A percentile compares a stretch with the other conserved stretches of the same genome.
Conservation (phyloP, 2,329 filamentous ascomycete genomes). For the Corynespora cassiicola region DNA sequence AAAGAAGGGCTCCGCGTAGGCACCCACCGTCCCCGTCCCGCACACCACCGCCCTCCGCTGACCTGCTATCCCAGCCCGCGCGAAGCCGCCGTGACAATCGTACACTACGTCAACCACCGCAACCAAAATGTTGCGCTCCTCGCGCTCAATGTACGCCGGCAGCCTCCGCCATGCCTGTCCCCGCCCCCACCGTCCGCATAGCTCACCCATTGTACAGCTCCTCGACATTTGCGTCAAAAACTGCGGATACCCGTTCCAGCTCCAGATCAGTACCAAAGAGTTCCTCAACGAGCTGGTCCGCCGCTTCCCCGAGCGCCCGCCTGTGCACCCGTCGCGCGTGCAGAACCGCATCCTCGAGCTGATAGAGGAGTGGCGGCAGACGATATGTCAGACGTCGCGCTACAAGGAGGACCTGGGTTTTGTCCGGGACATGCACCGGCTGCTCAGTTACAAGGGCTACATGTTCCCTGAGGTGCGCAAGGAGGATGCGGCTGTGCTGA, state of each 20-base stretch:
- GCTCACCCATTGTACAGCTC: conserved; percentile 59
- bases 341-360: conserved; percentile 93
- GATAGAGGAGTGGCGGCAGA: conserved; percentile 97
- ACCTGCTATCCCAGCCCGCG: conserved; percentile 65
- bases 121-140: conserved; percentile 94
- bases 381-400: conserved; percentile 96
- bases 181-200: conserved; percentile 7
- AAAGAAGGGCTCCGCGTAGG: conserved; percentile 89
- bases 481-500: conserved; percentile 95
- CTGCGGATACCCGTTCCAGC: conserved; percentile 97
- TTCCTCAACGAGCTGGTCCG: conserved; percentile 98
- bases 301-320: conserved; percentile 91
- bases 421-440: conserved; percentile 95
- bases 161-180: too few species aligned
- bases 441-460: conserved; percentile 97
- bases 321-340: conserved; percentile 82
- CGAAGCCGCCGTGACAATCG: conserved; percentile 91
- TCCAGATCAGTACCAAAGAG: conserved; percentile 98
- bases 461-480: conserved; percentile 89
- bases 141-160: conserved; percentile 70
- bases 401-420: conserved; percentile 98
- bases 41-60: conserved; percentile 19
- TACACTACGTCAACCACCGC: conserved; percentile 93
- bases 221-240: conserved; percentile 99
- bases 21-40: conserved; percentile 2